These are phyloP conservation scores for Chlamydomonas applanata DNA, from an alignment of 139 green algal genomes.

Conservation along the genomic window DNA sequence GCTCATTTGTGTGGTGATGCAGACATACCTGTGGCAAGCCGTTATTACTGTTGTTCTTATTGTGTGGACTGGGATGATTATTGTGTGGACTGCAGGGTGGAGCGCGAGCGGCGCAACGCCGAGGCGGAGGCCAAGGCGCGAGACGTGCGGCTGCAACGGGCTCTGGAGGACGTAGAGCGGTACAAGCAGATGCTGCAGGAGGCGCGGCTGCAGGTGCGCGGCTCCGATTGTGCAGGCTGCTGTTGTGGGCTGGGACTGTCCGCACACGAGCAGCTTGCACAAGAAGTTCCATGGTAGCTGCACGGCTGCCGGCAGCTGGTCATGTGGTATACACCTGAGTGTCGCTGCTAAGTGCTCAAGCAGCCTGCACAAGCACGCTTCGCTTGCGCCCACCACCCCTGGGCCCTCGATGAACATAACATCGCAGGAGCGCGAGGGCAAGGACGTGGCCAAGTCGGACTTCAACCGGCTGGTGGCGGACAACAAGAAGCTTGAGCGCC, in stretches of 20 bases:
- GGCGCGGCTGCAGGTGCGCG: conserved; percentile 40
- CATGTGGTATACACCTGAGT: too few species aligned
- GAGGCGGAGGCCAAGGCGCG: conserved; percentile 37
- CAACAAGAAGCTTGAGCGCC: conserved; percentile 69
- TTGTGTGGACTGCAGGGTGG: conserved; percentile 9
- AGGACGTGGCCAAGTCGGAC: conserved; percentile 54
- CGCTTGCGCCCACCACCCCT: not conserved
- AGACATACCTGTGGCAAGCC: too few species aligned
- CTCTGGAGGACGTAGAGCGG: conserved; percentile 68
- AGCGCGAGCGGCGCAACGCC: conserved; percentile 16
- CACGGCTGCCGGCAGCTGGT: too few species aligned
- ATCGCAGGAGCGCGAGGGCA: conserved; percentile 51
- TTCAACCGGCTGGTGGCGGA: conserved; percentile 52
- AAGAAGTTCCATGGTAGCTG: not conserved
- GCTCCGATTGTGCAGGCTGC: not conserved
- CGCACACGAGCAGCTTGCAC: not conserved
- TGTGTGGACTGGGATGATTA: not conserved
- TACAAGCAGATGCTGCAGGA: conserved; percentile 67
- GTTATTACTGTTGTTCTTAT: too few species aligned
- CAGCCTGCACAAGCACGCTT: not conserved
- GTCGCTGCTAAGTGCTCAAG: too few species aligned
- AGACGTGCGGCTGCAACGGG: conserved; percentile 66
- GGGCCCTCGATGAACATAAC: too few species aligned
- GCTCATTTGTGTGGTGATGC: too few species aligned
- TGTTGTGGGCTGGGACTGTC: not conserved